Percentiles rank a stretch among this genome's conserved stretches.
phyloP scores from a whole-genome alignment of 202 grass and related monocot species.

The Panicum hallii region DNA sequence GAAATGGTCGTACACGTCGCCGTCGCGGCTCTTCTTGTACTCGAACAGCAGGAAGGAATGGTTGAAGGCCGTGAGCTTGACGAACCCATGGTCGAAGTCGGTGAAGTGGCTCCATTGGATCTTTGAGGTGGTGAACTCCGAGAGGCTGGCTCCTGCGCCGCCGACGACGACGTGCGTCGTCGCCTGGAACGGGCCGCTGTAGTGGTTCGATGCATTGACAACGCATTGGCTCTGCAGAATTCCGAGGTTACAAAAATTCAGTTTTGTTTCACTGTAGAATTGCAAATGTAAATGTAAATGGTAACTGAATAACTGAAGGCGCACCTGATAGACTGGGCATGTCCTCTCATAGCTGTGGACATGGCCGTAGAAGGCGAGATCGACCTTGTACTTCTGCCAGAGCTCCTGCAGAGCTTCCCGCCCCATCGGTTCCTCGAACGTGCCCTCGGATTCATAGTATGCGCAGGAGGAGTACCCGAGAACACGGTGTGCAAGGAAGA shows the following conservation, averaged over 20 bases:
- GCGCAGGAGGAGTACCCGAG: constrained; percentile 76
- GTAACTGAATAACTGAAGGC: constrained; percentile 2
- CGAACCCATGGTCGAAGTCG: constrained; percentile 73
- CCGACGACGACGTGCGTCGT: constrained; percentile 80
- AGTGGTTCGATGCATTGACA: constrained; percentile 54
- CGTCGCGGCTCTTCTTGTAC: constrained; percentile 91
- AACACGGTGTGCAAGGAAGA: constrained; percentile 88
- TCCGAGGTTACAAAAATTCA: not conserved
- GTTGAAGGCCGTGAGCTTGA: constrained; percentile 89
- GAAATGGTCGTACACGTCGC: constrained; percentile 77
- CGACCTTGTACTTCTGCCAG: constrained; percentile 96
- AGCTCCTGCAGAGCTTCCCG: constrained; percentile 76
- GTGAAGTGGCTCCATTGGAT: constrained; percentile 65
- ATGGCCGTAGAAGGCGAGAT: constrained; percentile 85
- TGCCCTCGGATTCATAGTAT: constrained; percentile 64
- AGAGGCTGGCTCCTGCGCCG: constrained; percentile 61
- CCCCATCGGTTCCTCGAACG: constrained; percentile 84
- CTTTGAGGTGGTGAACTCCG: constrained; percentile 21
- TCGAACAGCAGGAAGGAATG: constrained; percentile 69
- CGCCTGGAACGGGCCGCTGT: constrained; percentile 63
- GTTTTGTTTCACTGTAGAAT: not conserved
- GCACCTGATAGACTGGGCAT: constrained; percentile 83
- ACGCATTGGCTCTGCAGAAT: constrained; percentile 62
- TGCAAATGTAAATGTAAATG: not conserved
- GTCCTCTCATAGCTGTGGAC: constrained; percentile 92